Conservation (phyloP, 768 basidiomycete species). For the Hemileccinum impolitum region DNA sequence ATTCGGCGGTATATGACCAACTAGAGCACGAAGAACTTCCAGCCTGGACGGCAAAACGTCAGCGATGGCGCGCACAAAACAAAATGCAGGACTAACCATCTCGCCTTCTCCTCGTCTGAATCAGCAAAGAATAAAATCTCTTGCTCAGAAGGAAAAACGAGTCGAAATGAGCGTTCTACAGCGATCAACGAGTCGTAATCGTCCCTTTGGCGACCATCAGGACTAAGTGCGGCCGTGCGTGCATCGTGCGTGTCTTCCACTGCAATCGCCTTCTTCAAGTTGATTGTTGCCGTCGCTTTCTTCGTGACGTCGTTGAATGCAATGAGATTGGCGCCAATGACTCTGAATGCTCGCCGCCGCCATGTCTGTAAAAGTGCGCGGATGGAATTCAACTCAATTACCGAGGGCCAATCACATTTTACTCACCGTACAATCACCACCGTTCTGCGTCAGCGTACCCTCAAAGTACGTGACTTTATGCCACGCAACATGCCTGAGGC, state of each 20-base stretch:
- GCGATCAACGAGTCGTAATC: conserved; percentile 65
- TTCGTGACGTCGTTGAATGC: conserved; percentile 94
- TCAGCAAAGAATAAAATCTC: conserved; percentile 92
- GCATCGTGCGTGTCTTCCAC: conserved; percentile 75
- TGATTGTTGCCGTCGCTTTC: conserved; percentile 85
- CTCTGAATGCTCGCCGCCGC: conserved; percentile 78
- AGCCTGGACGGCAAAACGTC: conserved; percentile 52
- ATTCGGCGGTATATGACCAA: conserved; percentile 88
- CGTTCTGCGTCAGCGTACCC: conserved; percentile 87
- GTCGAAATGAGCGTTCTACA: conserved; percentile 80
- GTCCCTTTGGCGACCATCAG: conserved; percentile 43
- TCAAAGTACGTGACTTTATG: conserved; percentile 94
- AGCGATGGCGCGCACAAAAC: neutral
- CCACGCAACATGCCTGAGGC: conserved; percentile 87
- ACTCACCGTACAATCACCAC: conserved; percentile 88
- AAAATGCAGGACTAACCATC: conserved; percentile 57
- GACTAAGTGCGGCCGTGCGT: conserved; percentile 43
- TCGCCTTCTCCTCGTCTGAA: conserved; percentile 79
- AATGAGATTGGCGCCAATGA: conserved; percentile 82
- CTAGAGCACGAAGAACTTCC: conserved; percentile 75
- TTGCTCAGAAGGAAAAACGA: conserved; percentile 74
- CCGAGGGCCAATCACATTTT: neutral
- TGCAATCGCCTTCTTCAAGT: conserved; percentile 75
- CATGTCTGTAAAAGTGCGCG: conserved; percentile 50
- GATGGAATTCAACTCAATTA: neutral